Evolutionary conservation across 2,329 filamentous ascomycete genomes (phyloP), one percentile per base, ranked within the genome.

Genomic region (Cladosporium oxysporum): DNA sequence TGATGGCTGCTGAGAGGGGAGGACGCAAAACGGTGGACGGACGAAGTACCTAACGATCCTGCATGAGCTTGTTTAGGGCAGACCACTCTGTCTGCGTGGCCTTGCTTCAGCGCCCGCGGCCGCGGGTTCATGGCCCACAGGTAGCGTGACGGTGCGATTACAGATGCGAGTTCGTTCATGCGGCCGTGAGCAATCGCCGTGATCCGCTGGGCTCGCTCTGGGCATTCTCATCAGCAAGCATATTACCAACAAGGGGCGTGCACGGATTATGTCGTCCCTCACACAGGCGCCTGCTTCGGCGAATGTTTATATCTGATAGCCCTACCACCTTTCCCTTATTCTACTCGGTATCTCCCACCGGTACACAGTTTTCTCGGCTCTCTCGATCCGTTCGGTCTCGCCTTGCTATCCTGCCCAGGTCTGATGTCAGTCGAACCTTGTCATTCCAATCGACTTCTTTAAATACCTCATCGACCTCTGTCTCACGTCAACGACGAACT

Each of bases 141-240:
- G 50, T 21, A 53, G 44, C 29, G 44, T 47, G 33, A 63, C 61
- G 50, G 61, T 37, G 61, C 50, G 61, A 63, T 63, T 57, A 63
- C 61, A 63, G 61, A 63, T 57, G 61, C 50, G 23, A 47, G 50
- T 63, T 55, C 33, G 18, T 55, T 63, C 50, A 57, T 57, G 61
- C 50, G 59, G 50, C 61, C 61, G 35, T 57, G 61, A 63, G 49
- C 61, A 63, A 63, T 63, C 61, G 61, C 61, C 61, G 61, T 63
- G 61, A 55, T 63, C 61, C 61, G 61, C 61, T 26, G 61, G 33
- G 44, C 61, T 62, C 49, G 60, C 60, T 62, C 60, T 63, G 61
- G 61, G 61, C 61, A 47, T 57, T 57, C 35, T 35, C 61, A 63
- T 63, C 61, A 63, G 61, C 60, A 52, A 62, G 60, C 61, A 55